Conservation (phyloP, 495 filamentous ascomycete genomes). For the Hamigera avellanea region DNA sequence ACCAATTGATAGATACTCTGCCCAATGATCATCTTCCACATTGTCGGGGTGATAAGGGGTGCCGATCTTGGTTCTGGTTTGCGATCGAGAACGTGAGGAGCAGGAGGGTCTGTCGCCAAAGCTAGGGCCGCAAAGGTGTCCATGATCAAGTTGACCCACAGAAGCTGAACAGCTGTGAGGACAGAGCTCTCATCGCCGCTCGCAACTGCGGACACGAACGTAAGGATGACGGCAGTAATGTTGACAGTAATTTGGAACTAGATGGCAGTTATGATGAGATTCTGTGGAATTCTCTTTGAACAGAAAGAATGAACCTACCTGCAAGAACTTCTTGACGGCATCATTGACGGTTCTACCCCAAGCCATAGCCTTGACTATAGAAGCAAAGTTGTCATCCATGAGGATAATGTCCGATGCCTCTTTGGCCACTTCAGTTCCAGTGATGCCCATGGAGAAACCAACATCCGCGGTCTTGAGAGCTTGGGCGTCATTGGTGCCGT, state of each 20-base stretch:
- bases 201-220: conserved; percentile 69
- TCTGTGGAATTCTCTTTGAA: neutral
- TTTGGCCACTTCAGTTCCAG: conserved; percentile 85
- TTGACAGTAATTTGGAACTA: conserved; percentile 90
- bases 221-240: conserved; percentile 76
- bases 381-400: conserved; percentile 89
- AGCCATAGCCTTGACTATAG: conserved; percentile 77
- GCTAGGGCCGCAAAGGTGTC: conserved; percentile 92
- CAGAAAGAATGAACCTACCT: conserved; percentile 30
- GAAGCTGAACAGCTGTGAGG: conserved; percentile 72
- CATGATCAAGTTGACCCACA: conserved; percentile 94
- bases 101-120: conserved; percentile 76
- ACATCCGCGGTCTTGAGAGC: conserved; percentile 81
- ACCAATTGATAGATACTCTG: conserved; percentile 73
- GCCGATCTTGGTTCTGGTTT: conserved; percentile 67
- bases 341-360: conserved; percentile 88
- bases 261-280: conserved; percentile 4
- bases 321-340: conserved; percentile 81
- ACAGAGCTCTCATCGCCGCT: conserved; percentile 55
- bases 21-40: conserved; percentile 94
- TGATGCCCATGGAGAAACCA: conserved; percentile 86
- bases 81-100: conserved; percentile 56
- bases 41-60: conserved; percentile 64
- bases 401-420: conserved; percentile 90
- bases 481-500: conserved; percentile 87